Percentiles rank a stretch among this genome's conserved stretches.
These are phyloP conservation scores for Chlamydomonas eustigma DNA, from an alignment of 139 green algal species.

Conservation along the genomic window DNA sequence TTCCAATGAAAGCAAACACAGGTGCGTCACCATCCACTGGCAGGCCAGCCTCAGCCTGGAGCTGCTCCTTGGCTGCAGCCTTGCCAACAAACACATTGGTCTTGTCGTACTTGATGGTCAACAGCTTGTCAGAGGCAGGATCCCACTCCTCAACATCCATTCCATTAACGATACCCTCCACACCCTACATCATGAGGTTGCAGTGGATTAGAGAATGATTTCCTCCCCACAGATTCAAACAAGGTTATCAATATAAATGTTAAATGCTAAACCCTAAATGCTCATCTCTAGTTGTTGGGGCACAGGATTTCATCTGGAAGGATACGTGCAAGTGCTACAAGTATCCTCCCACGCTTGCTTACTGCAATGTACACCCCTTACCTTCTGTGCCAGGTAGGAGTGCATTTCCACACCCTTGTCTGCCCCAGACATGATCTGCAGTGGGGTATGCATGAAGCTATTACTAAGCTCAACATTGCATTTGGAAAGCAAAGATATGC, in stretches of 20 bases:
- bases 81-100: slow-evolving; percentile 76
- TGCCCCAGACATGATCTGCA: slow-evolving; percentile 58
- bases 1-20: slow-evolving; percentile 90
- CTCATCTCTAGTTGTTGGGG: too few species aligned
- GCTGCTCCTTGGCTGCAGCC: slow-evolving; percentile 81
- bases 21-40: slow-evolving; percentile 71
- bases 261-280: too few species aligned
- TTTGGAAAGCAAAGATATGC: too few species aligned
- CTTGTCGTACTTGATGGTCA: slow-evolving; percentile 90
- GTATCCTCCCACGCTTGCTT: too few species aligned
- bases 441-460: too few species aligned
- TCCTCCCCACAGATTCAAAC: too few species aligned
- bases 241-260: too few species aligned
- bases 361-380: too few species aligned
- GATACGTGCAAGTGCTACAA: too few species aligned
- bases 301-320: too few species aligned
- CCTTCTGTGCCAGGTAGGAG: slow-evolving; percentile 45
- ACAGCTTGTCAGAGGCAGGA: slow-evolving; percentile 90
- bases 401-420: slow-evolving; percentile 89
- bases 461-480: too few species aligned
- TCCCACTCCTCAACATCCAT: slow-evolving; percentile 97
- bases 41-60: slow-evolving; percentile 65
- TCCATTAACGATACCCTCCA: slow-evolving; percentile 97
- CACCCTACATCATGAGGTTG: slow-evolving; percentile 56
- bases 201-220: too few species aligned